These are phyloP conservation scores for Sambucus nigra DNA, from an alignment of 129 eudicot species.

Conservation along the genomic window DNA sequence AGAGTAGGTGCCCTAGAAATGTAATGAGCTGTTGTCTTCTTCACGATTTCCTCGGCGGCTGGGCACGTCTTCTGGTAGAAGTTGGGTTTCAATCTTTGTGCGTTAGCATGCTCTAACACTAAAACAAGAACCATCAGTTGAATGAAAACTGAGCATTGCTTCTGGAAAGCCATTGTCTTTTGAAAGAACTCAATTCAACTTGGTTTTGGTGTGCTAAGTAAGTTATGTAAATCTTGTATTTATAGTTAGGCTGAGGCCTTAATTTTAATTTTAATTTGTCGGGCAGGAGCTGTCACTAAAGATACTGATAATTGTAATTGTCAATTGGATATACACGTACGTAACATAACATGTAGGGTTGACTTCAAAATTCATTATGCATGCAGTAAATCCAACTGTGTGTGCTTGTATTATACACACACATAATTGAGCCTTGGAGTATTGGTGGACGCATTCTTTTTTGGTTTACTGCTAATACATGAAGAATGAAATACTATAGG, in stretches of 20 bases:
- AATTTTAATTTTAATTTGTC: not conserved
- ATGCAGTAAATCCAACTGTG: too few relatives aligned
- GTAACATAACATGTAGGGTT: too few relatives aligned
- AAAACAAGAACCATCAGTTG: slow-evolving; percentile 25
- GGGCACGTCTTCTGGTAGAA: slow-evolving; percentile 53
- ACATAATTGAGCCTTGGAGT: too few relatives aligned
- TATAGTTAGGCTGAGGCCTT: not conserved
- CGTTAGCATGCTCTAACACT: slow-evolving; percentile 24
- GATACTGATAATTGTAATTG: not conserved
- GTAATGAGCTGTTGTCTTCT: slow-evolving; percentile 17
- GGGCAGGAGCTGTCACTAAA: not conserved
- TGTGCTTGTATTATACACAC: too few relatives aligned
- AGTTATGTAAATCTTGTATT: not conserved
- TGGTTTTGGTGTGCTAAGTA: not conserved
- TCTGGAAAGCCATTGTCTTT: slow-evolving; percentile 9
- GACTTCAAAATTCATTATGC: too few relatives aligned
- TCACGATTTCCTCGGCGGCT: slow-evolving; percentile 30
- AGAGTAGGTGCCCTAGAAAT: slow-evolving; percentile 48
- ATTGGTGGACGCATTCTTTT: too few relatives aligned
- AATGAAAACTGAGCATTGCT: slow-evolving; percentile 10
- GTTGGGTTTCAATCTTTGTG: slow-evolving; percentile 19
- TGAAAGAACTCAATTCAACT: not conserved
- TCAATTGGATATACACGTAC: too few relatives aligned
- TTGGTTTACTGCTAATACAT: too few relatives aligned
- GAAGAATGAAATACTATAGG: too few relatives aligned